Evolutionary conservation across 192 early-diverging fungal species (phyloP).

Genomic region (Gryganskiella cystojenkinii): DNA sequence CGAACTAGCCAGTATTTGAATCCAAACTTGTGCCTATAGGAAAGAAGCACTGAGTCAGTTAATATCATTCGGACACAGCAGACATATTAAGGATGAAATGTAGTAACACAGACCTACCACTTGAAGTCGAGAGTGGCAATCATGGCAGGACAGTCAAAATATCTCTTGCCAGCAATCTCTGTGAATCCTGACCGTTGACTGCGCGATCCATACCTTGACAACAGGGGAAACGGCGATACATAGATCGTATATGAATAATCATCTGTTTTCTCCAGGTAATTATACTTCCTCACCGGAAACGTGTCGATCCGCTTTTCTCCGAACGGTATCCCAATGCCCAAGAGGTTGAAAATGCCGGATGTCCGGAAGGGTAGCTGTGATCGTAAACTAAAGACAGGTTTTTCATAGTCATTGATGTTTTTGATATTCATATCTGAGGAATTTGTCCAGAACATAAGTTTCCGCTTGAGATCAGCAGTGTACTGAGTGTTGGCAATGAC

Average conservation of each 20-base stretch:
- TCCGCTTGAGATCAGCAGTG: slow-evolving; percentile 1
- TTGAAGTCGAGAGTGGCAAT: slow-evolving; percentile 42
- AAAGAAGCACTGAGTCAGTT: too few species aligned
- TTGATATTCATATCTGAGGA: slow-evolving; percentile 16
- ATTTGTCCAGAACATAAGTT: slow-evolving; percentile 42
- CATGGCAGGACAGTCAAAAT: slow-evolving; percentile 50
- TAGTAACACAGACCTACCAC: slow-evolving; percentile 16
- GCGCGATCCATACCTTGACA: slow-evolving; percentile 46
- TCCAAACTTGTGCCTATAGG: slow-evolving; percentile 43
- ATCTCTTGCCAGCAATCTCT: slow-evolving; percentile 44
- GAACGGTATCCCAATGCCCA: slow-evolving; percentile 19
- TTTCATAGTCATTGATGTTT: slow-evolving; percentile 44
- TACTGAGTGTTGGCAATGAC: slow-evolving; percentile 42
- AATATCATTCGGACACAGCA: too few species aligned
- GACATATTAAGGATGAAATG: neutral
- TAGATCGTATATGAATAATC: slow-evolving; percentile 39
- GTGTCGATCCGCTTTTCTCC: slow-evolving; percentile 12
- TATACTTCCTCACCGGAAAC: slow-evolving; percentile 12
- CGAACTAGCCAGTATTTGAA: slow-evolving; percentile 27
- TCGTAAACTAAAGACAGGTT: slow-evolving; percentile 34
- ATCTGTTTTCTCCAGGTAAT: slow-evolving; percentile 6
- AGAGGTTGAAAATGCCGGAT: slow-evolving; percentile 12
- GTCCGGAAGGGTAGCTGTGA: slow-evolving; percentile 47
- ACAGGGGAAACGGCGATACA: slow-evolving; percentile 39
- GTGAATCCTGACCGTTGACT: slow-evolving; percentile 33